These are phyloP conservation scores for Curvularia hawaiiensis DNA, from an alignment of 2,329 filamentous ascomycete genomes.

Conservation along the genomic window DNA sequence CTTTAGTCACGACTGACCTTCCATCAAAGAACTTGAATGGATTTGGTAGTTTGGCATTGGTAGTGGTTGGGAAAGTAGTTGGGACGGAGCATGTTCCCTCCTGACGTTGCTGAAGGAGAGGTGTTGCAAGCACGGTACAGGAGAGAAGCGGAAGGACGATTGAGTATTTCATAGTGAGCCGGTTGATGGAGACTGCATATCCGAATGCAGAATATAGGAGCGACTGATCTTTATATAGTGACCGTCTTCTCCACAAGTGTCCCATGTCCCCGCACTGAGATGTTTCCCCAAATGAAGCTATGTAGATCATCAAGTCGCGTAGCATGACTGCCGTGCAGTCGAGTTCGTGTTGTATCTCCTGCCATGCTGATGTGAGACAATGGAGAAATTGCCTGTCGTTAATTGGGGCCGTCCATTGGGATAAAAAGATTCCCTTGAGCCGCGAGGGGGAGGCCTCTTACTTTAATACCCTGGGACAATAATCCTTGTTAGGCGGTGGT, in stretches of 20 bases:
- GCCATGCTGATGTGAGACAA: conserved; percentile 14
- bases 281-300: conserved; percentile 33
- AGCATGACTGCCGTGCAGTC: conserved; percentile 36
- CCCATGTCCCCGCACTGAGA: conserved; percentile 32
- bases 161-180: conserved; percentile 41
- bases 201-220: conserved; percentile 7
- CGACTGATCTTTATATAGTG: conserved; percentile 21
- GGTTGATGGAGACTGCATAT: conserved; percentile 11
- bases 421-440: conserved; percentile 32
- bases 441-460: conserved; percentile 21
- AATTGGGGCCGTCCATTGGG: conserved; percentile 15
- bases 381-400: conserved; percentile 5
- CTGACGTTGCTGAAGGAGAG: conserved; percentile 39
- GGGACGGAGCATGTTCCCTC: conserved; percentile 35
- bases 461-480: conserved; percentile 28
- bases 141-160: conserved; percentile 38
- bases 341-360: conserved; percentile 20
- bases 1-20: conserved; percentile 41
- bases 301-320: conserved; percentile 26
- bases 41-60: conserved; percentile 44
- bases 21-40: conserved; percentile 48
- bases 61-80: conserved; percentile 36
- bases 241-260: conserved; percentile 7
- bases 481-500: conserved; percentile 4
- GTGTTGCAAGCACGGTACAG: conserved; percentile 36